Conservation (phyloP, 2,329 filamentous ascomycete species). For the Arthrocladium fulminans region DNA sequence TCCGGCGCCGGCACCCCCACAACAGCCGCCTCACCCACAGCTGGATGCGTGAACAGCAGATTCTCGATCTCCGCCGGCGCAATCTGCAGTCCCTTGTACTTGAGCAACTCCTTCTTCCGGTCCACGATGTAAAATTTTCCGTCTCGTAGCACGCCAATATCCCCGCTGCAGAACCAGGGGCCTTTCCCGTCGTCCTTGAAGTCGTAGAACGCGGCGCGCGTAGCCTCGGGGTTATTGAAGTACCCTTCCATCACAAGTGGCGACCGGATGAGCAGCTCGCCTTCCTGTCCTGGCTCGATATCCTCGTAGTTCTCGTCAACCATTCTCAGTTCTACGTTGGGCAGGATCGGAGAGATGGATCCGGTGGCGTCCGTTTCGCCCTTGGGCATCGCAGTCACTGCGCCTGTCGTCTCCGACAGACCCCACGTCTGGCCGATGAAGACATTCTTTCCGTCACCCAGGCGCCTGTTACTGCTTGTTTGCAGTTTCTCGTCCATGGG, state of each 20-base stretch:
- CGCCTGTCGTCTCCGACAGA: conserved; percentile 45
- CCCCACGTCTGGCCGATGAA: conserved; percentile 50
- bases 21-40: conserved; percentile 38
- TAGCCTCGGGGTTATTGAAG: conserved; percentile 16
- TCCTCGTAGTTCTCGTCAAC: conserved; percentile 20
- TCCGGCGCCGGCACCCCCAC: conserved; percentile 32
- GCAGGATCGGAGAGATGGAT: conserved; percentile 31
- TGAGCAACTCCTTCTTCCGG: conserved; percentile 54
- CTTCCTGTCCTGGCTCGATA: conserved; percentile 38
- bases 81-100: conserved; percentile 52
- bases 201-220: conserved; percentile 12
- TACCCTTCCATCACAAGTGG: conserved; percentile 38
- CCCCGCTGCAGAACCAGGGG: conserved; percentile 76
- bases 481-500: conserved; percentile 50
- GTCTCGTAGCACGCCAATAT: conserved; percentile 66
- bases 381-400: conserved; percentile 39
- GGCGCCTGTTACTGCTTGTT: conserved; percentile 40
- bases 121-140: conserved; percentile 91
- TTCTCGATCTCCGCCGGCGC: conserved; percentile 43
- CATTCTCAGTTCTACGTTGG: conserved; percentile 18
- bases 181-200: conserved; percentile 38
- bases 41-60: conserved; percentile 33
- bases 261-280: conserved; percentile 54
- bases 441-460: conserved; percentile 32
- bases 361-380: conserved; percentile 38